Evolutionary conservation across 495 filamentous ascomycete species (phyloP), one percentile per base, ranked within the genome.

Genomic region (Penicillium longicatenatum): DNA sequence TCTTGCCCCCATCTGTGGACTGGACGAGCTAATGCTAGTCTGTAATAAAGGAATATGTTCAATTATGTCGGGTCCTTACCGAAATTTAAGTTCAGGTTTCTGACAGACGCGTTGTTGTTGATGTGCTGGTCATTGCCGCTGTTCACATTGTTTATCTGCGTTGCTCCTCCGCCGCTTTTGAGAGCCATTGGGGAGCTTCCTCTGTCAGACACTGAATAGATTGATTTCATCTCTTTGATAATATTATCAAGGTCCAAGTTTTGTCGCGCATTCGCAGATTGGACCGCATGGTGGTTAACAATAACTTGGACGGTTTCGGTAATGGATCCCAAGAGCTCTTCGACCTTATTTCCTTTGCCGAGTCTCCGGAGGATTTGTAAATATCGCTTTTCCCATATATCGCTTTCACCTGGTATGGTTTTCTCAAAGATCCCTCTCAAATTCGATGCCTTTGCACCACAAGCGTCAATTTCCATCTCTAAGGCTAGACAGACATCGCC

Each of bases 321-420:
- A 6, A 63, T 43, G 5, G 14, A n/a, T 4, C 10, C 1, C 52
- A 63, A 60, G 17, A 63, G 52, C 16, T 63, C 57, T 44, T 63
- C 61, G 33, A 60, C 56, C 20, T 60, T 63, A 21, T 57, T 62
- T 22, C 51, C 55, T 42, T 58, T 58, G 11, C 60, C 60, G 33
- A 58, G 50, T 42, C 60, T 52, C 1, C 50, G 44, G 10, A 54
- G n/a, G 46, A 58, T 6, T 24, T 54, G 54, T 17, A 30, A 41
- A 30, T 62, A 62, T 54, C 55, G 50, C 41, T 51, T 21, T 10
- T 33, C 11, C 24, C 53, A n/a, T 17, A n/a, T n/a, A 14, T 30
- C 29, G 29, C 29, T 30, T 30, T 30, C 29, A 30, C 29, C 29
- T 4, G 29, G 29, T 4, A 42, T 42, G 39, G 11, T 42, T 11